Percentiles rank a stretch among this genome's conserved stretches.
Conservation (phyloP, 2,329 filamentous ascomycete species). For the Arthrinium phaeospermum region DNA sequence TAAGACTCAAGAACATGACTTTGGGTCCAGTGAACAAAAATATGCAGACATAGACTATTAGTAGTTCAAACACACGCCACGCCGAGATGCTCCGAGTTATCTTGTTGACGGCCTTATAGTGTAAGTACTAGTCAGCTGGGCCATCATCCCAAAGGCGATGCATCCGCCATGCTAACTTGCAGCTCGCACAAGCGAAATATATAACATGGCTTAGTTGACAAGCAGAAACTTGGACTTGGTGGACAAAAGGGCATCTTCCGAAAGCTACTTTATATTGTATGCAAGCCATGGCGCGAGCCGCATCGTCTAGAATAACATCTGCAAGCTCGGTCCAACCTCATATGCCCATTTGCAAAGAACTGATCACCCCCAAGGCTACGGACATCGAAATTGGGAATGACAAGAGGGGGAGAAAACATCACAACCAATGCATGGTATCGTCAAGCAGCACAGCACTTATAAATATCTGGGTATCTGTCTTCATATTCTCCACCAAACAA, state of each 20-base stretch:
- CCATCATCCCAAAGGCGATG: not conserved
- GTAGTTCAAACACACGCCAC: too few species aligned
- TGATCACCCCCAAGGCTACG: not conserved
- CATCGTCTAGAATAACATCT: not conserved
- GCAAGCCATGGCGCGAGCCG: not conserved
- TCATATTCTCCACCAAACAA: conserved; percentile 1
- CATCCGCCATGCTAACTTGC: not conserved
- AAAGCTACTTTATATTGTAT: not conserved
- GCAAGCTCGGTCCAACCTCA: not conserved
- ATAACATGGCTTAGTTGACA: too few species aligned
- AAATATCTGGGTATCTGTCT: conserved; percentile 1
- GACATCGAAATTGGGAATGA: not conserved
- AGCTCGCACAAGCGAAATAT: not conserved
- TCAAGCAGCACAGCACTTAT: not conserved
- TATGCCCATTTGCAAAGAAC: not conserved
- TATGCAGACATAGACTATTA: too few species aligned
- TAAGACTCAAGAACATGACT: too few species aligned
- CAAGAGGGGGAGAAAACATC: not conserved
- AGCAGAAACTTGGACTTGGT: not conserved
- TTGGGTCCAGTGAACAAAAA: too few species aligned
- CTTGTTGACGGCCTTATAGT: not conserved
- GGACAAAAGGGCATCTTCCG: not conserved
- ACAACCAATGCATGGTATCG: not conserved
- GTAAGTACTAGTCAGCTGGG: not conserved
- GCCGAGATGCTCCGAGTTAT: too few species aligned